Percentiles rank a stretch among this genome's conserved stretches.
Conservation (phyloP, 1,284 basidiomycete species). For the Melampsora americana region DNA sequence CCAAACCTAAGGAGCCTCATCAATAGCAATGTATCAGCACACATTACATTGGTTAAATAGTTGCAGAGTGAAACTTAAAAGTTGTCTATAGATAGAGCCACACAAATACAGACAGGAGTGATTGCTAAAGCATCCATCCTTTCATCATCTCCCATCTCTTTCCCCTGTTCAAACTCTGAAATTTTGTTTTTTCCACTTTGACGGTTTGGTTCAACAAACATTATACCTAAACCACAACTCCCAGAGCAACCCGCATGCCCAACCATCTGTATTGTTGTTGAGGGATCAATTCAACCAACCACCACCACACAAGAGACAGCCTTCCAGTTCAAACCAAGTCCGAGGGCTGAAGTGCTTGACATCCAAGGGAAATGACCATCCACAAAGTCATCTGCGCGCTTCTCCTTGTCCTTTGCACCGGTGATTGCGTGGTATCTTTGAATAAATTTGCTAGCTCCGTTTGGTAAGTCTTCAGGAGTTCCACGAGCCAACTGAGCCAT, state of each 20-base stretch:
- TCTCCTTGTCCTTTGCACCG: not conserved
- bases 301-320: constrained; percentile 4
- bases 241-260: constrained; percentile 5
- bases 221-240: not conserved
- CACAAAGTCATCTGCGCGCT: not conserved
- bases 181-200: constrained; percentile 3
- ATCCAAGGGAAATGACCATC: not conserved
- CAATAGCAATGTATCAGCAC: too few species aligned
- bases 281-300: constrained; percentile 11
- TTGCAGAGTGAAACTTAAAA: not conserved
- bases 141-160: not conserved
- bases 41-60: too few species aligned
- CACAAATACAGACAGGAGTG: not conserved
- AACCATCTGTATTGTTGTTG: constrained; percentile 23
- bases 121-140: constrained; percentile 25
- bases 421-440: not conserved
- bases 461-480: constrained; percentile 2
- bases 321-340: constrained; percentile 14
- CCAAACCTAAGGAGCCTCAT: not conserved
- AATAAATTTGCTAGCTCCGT: not conserved
- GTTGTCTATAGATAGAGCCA: constrained; percentile 1
- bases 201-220: constrained; percentile 1
- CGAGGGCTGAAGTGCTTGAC: not conserved
- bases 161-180: not conserved
- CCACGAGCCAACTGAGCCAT: not conserved